Conservation (phyloP, 2,329 filamentous ascomycete species). For the Scytalidium lignicola region DNA sequence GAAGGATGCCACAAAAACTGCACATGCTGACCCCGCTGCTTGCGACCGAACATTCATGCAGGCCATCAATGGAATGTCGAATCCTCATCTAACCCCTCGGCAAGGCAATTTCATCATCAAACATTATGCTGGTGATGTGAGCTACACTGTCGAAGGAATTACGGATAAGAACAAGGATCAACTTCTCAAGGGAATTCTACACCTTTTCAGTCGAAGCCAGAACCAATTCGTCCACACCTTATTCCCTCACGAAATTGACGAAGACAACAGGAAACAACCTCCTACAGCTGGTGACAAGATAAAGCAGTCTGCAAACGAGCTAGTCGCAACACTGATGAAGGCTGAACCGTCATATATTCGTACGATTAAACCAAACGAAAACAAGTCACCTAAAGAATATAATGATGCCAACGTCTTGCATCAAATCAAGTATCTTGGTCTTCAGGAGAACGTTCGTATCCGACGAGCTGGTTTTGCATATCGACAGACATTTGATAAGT, state of each 20-base stretch:
- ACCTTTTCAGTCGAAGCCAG: conserved; percentile 74
- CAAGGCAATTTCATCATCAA: conserved; percentile 98
- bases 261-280: conserved; percentile 90
- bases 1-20: conserved; percentile 98
- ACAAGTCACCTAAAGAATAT: conserved; percentile 92
- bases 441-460: conserved; percentile 99
- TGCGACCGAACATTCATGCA: conserved; percentile 96
- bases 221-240: conserved; percentile 83
- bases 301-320: conserved; percentile 86
- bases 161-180: conserved; percentile 99
- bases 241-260: conserved; percentile 90
- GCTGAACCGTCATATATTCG: conserved; percentile 96
- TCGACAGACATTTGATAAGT: conserved; percentile 95
- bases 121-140: conserved; percentile 96
- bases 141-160: conserved; percentile 91
- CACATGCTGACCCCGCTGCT: conserved; percentile 88
- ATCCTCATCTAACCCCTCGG: conserved; percentile 84
- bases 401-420: conserved; percentile 89
- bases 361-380: conserved; percentile 99
- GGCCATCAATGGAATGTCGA: conserved; percentile 82
- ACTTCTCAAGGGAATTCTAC: conserved; percentile 87
- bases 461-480: conserved; percentile 95
- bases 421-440: conserved; percentile 97
- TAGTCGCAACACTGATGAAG: conserved; percentile 95
- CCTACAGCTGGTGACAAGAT: conserved; percentile 97